phyloP scores from a whole-genome alignment of 306 rosid genomes.

The Arachis hypogaea region DNA sequence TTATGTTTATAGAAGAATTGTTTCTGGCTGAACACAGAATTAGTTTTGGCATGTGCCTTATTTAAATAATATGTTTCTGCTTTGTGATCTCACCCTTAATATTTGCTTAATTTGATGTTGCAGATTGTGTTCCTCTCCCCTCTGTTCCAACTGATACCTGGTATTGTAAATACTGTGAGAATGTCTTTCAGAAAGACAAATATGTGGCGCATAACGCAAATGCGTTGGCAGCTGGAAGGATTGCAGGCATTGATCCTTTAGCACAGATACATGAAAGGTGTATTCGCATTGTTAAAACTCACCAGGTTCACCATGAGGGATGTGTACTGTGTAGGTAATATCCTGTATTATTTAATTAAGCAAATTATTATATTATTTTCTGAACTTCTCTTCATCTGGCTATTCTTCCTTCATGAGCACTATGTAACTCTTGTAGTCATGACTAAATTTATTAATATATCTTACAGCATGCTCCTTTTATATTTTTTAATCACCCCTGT shows the following conservation, averaged over 20 bases:
- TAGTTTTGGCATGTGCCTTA: neutral
- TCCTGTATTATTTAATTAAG: neutral
- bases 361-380: neutral
- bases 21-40: neutral
- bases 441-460: neutral
- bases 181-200: constrained; percentile 48
- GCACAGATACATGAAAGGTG: constrained; percentile 70
- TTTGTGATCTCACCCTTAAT: neutral
- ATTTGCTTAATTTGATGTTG: neutral
- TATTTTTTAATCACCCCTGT: neutral
- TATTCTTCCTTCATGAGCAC: neutral
- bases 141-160: constrained; percentile 55
- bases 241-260: constrained; percentile 68
- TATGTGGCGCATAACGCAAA: constrained; percentile 60
- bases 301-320: constrained; percentile 65
- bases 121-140: constrained; percentile 72
- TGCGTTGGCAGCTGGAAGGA: constrained; percentile 76
- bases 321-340: constrained; percentile 77
- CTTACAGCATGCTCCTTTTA: neutral
- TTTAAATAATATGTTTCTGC: neutral
- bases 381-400: neutral
- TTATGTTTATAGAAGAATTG: neutral
- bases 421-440: neutral
- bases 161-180: constrained; percentile 78
- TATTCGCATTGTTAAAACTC: constrained; percentile 62